Percentiles rank a stretch among this genome's conserved stretches.
Conservation (phyloP, 1,139 yeast species). For the Saccharomyces hybrid region DNA sequence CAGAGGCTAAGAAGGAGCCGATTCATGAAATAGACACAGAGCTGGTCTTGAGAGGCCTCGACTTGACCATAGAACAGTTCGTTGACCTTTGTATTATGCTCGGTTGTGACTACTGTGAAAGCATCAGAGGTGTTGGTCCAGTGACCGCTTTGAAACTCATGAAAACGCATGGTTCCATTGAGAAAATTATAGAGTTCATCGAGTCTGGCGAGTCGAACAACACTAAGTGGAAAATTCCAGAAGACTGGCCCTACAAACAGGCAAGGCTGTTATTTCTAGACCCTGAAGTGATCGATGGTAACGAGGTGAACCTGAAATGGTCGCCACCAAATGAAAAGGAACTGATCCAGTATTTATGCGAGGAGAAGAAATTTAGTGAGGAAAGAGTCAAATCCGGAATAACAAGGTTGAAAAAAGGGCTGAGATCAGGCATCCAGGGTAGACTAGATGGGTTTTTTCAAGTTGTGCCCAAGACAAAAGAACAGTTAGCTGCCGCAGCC, state of each 20-base stretch:
- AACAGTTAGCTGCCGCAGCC: conserved; percentile 35
- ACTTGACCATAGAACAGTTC: conserved; percentile 62
- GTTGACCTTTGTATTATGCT: conserved; percentile 85
- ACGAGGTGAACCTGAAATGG: conserved; percentile 64
- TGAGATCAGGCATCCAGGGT: conserved; percentile 82
- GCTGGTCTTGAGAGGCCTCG: conserved; percentile 68
- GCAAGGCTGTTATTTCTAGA: conserved; percentile 75
- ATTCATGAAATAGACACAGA: conserved; percentile 72
- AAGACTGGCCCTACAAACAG: conserved; percentile 86
- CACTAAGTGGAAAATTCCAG: conserved; percentile 72
- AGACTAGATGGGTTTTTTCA: conserved; percentile 86
- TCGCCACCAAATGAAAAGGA: conserved; percentile 35
- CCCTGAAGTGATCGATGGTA: conserved; percentile 68
- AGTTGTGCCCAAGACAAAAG: conserved; percentile 50
- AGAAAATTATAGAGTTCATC: conserved; percentile 62
- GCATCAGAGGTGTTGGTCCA: conserved; percentile 92
- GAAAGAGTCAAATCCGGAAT: conserved; percentile 87
- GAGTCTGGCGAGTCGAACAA: conserved; percentile 50
- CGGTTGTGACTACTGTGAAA: conserved; percentile 96
- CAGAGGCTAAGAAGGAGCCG: conserved; percentile 90
- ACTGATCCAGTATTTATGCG: conserved; percentile 33
- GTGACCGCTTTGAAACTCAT: conserved; percentile 85
- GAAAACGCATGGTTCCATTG: conserved; percentile 76
- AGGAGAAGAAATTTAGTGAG: conserved; percentile 69
- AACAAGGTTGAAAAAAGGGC: conserved; percentile 72